A percentile compares a stretch with the other conserved stretches of the same genome.
phyloP scores from a whole-genome alignment of 2,329 filamentous ascomycete genomes.

The Plectosphaerella cucumerina region DNA sequence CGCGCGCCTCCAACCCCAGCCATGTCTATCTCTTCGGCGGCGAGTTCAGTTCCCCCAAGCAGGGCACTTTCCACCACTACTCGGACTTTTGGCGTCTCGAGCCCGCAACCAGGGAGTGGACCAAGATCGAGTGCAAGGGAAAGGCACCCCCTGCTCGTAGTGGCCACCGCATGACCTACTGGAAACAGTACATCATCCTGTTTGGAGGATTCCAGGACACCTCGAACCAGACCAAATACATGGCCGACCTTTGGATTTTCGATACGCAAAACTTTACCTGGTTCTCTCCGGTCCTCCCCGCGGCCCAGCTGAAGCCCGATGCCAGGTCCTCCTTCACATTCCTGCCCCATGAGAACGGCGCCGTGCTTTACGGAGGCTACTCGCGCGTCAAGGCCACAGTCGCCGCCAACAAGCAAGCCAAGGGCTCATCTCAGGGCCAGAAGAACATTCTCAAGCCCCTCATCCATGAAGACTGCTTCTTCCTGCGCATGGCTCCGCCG shows the following conservation, averaged over 20 bases:
- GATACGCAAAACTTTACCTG: slow-evolving; percentile 85
- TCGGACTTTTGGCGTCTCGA: slow-evolving; percentile 97
- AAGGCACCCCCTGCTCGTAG: slow-evolving; percentile 80
- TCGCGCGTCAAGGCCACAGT: slow-evolving; percentile 78
- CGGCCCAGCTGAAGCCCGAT: slow-evolving; percentile 83
- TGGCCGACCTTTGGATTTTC: slow-evolving; percentile 93
- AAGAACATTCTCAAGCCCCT: slow-evolving; percentile 78
- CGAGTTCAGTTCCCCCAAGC: slow-evolving; percentile 94
- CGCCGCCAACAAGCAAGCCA: slow-evolving; percentile 57
- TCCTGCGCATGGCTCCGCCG: slow-evolving; percentile 75
- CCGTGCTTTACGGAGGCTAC: slow-evolving; percentile 89
- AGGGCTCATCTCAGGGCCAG: slow-evolving; percentile 55
- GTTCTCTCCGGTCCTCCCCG: slow-evolving; percentile 71
- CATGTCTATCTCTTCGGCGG: slow-evolving; percentile 91
- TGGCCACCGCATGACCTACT: slow-evolving; percentile 94
- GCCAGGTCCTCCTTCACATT: slow-evolving; percentile 88
- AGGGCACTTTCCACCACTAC: slow-evolving; percentile 98
- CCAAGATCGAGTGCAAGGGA: slow-evolving; percentile 74
- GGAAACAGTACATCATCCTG: slow-evolving; percentile 92
- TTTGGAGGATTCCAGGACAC: slow-evolving; percentile 98
- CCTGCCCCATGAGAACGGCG: slow-evolving; percentile 83
- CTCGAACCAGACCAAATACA: slow-evolving; percentile 88
- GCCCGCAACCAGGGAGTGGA: slow-evolving; percentile 82
- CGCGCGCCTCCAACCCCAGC: slow-evolving; percentile 77
- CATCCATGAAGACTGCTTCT: slow-evolving; percentile 94